Evolutionary conservation across 768 basidiomycete species (phyloP).

Genomic region (Chalciporus pseudorubinellus): DNA sequence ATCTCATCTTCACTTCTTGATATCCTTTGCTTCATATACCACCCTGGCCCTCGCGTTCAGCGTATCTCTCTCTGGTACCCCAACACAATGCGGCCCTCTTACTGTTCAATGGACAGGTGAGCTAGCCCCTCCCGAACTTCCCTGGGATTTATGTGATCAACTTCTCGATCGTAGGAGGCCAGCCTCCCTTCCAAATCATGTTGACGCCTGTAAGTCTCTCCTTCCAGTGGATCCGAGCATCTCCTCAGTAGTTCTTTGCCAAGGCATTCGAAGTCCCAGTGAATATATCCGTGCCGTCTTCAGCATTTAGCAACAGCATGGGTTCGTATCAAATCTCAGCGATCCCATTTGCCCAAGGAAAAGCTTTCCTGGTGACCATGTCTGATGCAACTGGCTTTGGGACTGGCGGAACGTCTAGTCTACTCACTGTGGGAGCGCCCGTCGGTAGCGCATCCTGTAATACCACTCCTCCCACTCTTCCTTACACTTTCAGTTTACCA

Average conservation of each 20-base stretch:
- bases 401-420: conserved; percentile 54
- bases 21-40: conserved; percentile 21
- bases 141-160: background rate
- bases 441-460: conserved; percentile 45
- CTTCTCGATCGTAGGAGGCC: conserved; percentile 45
- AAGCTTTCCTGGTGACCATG: conserved; percentile 57
- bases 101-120: conserved; percentile 61
- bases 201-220: conserved; percentile 49
- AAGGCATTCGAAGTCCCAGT: conserved; percentile 54
- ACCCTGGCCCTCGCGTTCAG: conserved; percentile 35
- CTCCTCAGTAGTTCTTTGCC: conserved; percentile 7
- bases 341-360: conserved; percentile 40
- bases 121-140: conserved; percentile 8
- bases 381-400: conserved; percentile 71
- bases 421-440: conserved; percentile 49
- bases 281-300: conserved; percentile 53
- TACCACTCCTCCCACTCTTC: conserved; percentile 41
- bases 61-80: conserved; percentile 45
- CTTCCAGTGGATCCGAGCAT: background rate
- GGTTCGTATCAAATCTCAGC: conserved; percentile 49
- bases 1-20: conserved; percentile 21
- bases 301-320: conserved; percentile 51
- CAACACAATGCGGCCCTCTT: conserved; percentile 64
- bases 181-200: conserved; percentile 47
- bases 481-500: conserved; percentile 51